Percentiles rank a stretch among this genome's conserved stretches.
Conservation (phyloP, 192 early-diverging fungal genomes). For the Dispira simplex region DNA sequence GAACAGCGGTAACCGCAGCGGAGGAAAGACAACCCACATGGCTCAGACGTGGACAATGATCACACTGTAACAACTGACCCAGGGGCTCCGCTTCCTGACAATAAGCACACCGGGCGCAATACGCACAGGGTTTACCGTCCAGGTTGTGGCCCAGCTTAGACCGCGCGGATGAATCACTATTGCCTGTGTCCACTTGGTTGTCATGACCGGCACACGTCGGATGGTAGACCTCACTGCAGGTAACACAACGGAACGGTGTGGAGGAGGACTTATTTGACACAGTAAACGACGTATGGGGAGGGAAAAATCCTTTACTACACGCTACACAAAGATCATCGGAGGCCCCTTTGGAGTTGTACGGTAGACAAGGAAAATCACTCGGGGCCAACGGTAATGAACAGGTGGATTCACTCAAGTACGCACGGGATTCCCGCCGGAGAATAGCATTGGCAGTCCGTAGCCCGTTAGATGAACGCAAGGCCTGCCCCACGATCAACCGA, state of each 20-base stretch:
- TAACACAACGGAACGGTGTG: constrained; percentile 15
- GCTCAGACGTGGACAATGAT: constrained; percentile 15
- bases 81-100: constrained; percentile 12
- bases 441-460: no score
- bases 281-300: no score
- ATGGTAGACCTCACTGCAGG: constrained; percentile 34
- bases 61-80: constrained; percentile 19
- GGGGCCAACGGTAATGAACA: no score
- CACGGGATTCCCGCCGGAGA: no score
- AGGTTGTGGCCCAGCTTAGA: neutral
- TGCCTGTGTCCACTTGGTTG: neutral
- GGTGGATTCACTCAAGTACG: no score
- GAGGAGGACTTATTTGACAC: no score
- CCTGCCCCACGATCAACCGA: constrained; percentile 9
- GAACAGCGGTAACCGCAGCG: constrained; percentile 10
- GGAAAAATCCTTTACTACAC: no score
- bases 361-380: no score
- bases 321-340: no score
- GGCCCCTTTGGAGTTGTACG: no score
- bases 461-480: no score
- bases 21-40: constrained; percentile 19
- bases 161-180: no score
- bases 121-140: neutral
- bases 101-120: constrained; percentile 19
- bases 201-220: constrained; percentile 19